Conservation (phyloP, 352 stramenopile genomes). For the Pythium dissotocum region DNA sequence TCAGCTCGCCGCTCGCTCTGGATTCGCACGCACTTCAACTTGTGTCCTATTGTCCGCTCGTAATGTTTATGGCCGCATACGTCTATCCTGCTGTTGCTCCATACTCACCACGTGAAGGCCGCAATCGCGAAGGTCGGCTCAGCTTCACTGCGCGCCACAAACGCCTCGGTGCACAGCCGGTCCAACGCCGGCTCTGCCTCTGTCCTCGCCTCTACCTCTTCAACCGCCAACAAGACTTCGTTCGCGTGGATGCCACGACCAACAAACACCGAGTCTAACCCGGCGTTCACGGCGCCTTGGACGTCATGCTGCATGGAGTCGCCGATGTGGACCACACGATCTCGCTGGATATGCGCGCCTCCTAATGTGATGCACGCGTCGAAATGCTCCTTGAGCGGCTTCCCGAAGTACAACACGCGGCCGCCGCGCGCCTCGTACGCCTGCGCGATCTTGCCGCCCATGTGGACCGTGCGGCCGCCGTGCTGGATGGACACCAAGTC, state of each 20-base stretch:
- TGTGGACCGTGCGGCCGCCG: slow-evolving; percentile 60
- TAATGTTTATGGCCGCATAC: background rate
- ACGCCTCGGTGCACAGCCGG: background rate
- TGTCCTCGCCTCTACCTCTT: too few relatives aligned
- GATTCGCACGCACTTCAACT: background rate
- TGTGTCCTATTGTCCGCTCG: background rate
- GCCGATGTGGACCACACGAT: slow-evolving; percentile 50
- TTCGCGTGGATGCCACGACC: slow-evolving; percentile 55
- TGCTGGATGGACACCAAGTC: slow-evolving; percentile 78
- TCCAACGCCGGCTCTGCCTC: slow-evolving; percentile 3
- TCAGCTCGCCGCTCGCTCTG: too few relatives aligned
- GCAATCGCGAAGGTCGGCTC: slow-evolving; percentile 25
- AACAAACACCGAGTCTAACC: slow-evolving; percentile 62
- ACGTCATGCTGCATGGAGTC: slow-evolving; percentile 75
- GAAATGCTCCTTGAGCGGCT: slow-evolving; percentile 81
- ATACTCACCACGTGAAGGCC: slow-evolving; percentile 16
- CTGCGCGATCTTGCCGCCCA: slow-evolving; percentile 80
- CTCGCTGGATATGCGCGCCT: too few relatives aligned
- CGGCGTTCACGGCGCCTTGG: slow-evolving; percentile 48
- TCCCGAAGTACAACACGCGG: slow-evolving; percentile 78
- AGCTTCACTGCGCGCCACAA: slow-evolving; percentile 3
- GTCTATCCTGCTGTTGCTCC: background rate
- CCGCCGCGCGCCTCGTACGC: slow-evolving; percentile 80
- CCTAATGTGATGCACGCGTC: slow-evolving; percentile 51
- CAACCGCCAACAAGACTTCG: slow-evolving; percentile 28